These are phyloP conservation scores for Cadophora gregata DNA, from an alignment of 2,329 filamentous ascomycete species.

Conservation along the genomic window DNA sequence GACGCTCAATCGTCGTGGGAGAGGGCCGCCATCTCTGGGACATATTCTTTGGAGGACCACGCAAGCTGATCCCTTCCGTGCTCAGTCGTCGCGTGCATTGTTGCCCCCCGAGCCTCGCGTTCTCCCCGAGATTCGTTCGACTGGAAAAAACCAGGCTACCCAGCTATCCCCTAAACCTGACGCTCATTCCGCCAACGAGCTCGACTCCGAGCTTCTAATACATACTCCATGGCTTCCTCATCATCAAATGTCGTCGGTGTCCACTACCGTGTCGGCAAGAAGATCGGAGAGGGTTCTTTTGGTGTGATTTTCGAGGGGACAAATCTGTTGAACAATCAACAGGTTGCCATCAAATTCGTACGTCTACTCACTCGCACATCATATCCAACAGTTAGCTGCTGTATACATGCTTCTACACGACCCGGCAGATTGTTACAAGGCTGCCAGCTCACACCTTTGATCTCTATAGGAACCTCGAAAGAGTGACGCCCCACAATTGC, in stretches of 20 bases:
- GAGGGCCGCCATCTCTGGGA: conserved; percentile 17
- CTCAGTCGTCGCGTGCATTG: conserved; percentile 37
- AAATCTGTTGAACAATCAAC: conserved; percentile 98
- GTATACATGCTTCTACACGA: not conserved
- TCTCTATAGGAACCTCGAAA: conserved; percentile 85
- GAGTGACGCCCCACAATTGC: conserved; percentile 95
- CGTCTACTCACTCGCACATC: conserved; percentile 48
- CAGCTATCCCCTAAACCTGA: conserved; percentile 30
- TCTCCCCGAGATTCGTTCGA: conserved; percentile 14
- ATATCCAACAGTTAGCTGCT: not conserved
- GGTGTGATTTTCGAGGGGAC: conserved; percentile 99
- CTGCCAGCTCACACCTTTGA: conserved; percentile 1
- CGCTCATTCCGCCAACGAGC: conserved; percentile 29
- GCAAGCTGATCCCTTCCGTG: conserved; percentile 26
- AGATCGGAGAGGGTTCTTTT: conserved; percentile 92
- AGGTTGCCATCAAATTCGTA: conserved; percentile 99
- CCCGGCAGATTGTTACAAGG: conserved; percentile 4
- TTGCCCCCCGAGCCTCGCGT: conserved; percentile 29
- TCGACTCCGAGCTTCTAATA: conserved; percentile 34
- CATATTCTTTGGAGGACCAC: conserved; percentile 11
- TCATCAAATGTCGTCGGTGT: conserved; percentile 95
- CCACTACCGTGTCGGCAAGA: conserved; percentile 98
- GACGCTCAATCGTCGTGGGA: conserved; percentile 31
- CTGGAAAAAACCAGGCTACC: conserved; percentile 20
- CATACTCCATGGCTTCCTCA: conserved; percentile 43